Evolutionary conservation across 179 eudicot species (phyloP).

Genomic region (Amaranthus tricolor): DNA sequence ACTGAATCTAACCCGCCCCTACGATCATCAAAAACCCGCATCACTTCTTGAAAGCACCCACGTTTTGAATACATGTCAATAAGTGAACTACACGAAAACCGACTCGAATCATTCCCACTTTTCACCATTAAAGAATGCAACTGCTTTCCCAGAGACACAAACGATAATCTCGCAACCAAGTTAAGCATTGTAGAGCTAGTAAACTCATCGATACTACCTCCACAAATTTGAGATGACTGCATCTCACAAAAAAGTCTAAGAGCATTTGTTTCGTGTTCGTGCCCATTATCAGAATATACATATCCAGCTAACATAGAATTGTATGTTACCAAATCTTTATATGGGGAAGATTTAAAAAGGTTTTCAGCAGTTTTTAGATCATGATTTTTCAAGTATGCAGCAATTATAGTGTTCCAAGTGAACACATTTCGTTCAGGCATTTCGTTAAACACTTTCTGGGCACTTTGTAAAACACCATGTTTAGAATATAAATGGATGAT

Average conservation of each 20-base stretch:
- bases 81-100: conserved; percentile 66
- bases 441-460: conserved; percentile 58
- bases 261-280: conserved; percentile 47
- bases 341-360: conserved; percentile 50
- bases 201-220: conserved; percentile 53
- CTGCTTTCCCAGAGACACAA: conserved; percentile 50
- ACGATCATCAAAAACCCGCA: conserved; percentile 39
- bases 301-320: conserved; percentile 76
- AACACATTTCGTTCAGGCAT: conserved; percentile 68
- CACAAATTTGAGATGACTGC: conserved; percentile 27
- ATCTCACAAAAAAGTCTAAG: conserved; percentile 51
- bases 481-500: conserved; percentile 49
- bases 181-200: conserved; percentile 70
- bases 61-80: conserved; percentile 90
- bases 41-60: conserved; percentile 55
- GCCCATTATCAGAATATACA: conserved; percentile 46
- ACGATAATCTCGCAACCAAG: conserved; percentile 49
- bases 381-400: conserved; percentile 41
- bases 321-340: conserved; percentile 71
- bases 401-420: conserved; percentile 80
- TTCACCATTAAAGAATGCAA: conserved; percentile 73
- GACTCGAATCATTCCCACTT: conserved; percentile 45
- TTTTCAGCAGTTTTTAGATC: conserved; percentile 41
- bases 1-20: conserved; percentile 48
- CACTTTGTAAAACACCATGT: conserved; percentile 39